These are phyloP conservation scores for Dioscorea zingiberensis DNA, from an alignment of 106 monocot species.

Conservation along the genomic window DNA sequence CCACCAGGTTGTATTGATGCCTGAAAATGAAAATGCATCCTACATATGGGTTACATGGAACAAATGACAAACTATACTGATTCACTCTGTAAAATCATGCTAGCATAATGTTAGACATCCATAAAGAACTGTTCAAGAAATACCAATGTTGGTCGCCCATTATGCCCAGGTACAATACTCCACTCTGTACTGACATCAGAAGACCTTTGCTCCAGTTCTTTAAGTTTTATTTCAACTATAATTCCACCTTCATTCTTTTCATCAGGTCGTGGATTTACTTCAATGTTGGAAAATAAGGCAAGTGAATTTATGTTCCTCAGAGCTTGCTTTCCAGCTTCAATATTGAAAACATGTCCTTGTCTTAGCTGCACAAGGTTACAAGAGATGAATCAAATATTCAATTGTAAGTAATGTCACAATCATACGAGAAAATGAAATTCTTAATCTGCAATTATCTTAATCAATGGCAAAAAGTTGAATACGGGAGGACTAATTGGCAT, in stretches of 20 bases:
- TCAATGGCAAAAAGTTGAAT: no score
- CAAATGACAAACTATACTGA: background rate
- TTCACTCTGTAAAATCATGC: no score
- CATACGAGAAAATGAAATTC: no score
- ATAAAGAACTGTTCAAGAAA: background rate
- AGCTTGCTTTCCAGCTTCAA: conserved; percentile 93
- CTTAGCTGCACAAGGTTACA: conserved; percentile 42
- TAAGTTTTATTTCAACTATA: conserved; percentile 89
- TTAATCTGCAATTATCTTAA: no score
- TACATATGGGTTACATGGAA: background rate
- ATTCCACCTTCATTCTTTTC: conserved; percentile 97
- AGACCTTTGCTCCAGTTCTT: conserved; percentile 86
- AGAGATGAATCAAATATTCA: no score
- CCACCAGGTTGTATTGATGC: conserved; percentile 97
- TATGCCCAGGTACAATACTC: conserved; percentile 84
- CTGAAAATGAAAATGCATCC: conserved; percentile 31
- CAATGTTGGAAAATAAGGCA: conserved; percentile 87
- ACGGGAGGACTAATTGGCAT: no score
- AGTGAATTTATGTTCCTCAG: conserved; percentile 90
- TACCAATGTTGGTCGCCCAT: conserved; percentile 92
- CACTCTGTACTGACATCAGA: conserved; percentile 96
- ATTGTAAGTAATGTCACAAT: no score
- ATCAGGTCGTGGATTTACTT: conserved; percentile 90
- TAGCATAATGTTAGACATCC: background rate
- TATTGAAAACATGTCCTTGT: conserved; percentile 89